These are phyloP conservation scores for Erysiphe neolycopersici DNA, from an alignment of 2,329 filamentous ascomycete species.

Conservation along the genomic window DNA sequence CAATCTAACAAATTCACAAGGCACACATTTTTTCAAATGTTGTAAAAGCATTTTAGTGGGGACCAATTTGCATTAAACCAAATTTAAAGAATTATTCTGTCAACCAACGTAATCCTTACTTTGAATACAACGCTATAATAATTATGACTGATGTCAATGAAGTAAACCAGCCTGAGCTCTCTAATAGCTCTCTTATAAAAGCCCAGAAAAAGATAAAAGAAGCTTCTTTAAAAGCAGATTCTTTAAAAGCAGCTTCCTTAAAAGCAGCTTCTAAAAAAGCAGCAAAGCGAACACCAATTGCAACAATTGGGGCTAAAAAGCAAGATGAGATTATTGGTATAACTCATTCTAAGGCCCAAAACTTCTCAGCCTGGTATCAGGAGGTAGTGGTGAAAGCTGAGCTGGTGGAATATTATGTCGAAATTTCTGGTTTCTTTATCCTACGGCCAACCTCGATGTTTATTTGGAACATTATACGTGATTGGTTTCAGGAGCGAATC, in stretches of 20 bases:
- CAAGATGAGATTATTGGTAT: slow-evolving; percentile 57
- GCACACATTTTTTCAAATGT: no score
- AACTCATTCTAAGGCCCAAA: slow-evolving; percentile 56
- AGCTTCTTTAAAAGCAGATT: slow-evolving; percentile 33
- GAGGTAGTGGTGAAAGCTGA: slow-evolving; percentile 92
- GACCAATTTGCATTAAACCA: no score
- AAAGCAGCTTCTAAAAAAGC: slow-evolving; percentile 33
- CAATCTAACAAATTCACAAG: no score
- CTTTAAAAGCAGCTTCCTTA: no score
- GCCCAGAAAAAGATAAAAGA: slow-evolving; percentile 35
- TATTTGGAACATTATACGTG: slow-evolving; percentile 37
- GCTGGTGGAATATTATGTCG: slow-evolving; percentile 83
- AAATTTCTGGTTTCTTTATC: slow-evolving; percentile 94
- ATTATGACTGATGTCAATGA: slow-evolving; percentile 8
- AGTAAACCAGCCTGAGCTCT: slow-evolving; percentile 15
- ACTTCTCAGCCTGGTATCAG: slow-evolving; percentile 91
- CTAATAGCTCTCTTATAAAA: slow-evolving; percentile 39
- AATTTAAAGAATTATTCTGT: no score
- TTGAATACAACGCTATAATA: not conserved
- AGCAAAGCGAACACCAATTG: slow-evolving; percentile 17
- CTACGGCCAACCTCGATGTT: slow-evolving; percentile 46
- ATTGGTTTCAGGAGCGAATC: slow-evolving; percentile 48
- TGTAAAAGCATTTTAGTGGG: no score
- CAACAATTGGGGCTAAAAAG: slow-evolving; percentile 31
- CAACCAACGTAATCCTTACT: no score